phyloP scores from a whole-genome alignment of 179 eudicot genomes.

The Vitellaria paradoxa region DNA sequence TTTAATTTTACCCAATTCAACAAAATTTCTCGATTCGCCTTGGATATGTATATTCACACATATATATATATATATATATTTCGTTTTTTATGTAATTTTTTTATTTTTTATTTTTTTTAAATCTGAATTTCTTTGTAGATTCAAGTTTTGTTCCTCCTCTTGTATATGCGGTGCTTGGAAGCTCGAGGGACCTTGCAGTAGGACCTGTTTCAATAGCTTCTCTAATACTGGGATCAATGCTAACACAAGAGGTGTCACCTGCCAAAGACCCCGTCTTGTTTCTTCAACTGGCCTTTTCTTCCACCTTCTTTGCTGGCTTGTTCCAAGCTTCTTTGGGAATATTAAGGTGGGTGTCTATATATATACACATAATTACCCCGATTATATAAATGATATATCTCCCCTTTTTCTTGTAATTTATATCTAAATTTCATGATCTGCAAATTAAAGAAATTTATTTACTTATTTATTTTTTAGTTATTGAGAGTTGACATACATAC shows the following conservation, averaged over 20 bases:
- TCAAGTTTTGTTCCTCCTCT: conserved; percentile 95
- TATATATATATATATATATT: background rate
- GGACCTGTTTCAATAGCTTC: conserved; percentile 96
- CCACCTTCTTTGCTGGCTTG: conserved; percentile 85
- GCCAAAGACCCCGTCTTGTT: conserved; percentile 51
- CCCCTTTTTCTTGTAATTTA: no score
- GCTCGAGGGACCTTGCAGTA: conserved; percentile 85
- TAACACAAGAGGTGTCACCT: conserved; percentile 65
- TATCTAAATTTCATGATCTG: no score
- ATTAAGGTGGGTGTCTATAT: conserved; percentile 44
- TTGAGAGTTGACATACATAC: no score
- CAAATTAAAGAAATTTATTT: no score
- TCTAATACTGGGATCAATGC: conserved; percentile 82
- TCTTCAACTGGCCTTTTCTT: conserved; percentile 76
- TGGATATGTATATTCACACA: background rate
- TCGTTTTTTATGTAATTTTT: background rate
- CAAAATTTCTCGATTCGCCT: no score
- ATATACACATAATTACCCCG: no score
- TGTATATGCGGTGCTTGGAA: conserved; percentile 79
- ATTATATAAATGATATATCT: no score
- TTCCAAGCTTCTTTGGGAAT: conserved; percentile 78
- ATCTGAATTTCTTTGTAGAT: conserved; percentile 38
- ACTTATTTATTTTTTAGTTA: no score
- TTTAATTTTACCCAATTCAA: no score
- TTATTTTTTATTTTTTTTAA: no score